phyloP scores from a whole-genome alignment of 345 rosid genomes.

The Mallotus nudiflorus region DNA sequence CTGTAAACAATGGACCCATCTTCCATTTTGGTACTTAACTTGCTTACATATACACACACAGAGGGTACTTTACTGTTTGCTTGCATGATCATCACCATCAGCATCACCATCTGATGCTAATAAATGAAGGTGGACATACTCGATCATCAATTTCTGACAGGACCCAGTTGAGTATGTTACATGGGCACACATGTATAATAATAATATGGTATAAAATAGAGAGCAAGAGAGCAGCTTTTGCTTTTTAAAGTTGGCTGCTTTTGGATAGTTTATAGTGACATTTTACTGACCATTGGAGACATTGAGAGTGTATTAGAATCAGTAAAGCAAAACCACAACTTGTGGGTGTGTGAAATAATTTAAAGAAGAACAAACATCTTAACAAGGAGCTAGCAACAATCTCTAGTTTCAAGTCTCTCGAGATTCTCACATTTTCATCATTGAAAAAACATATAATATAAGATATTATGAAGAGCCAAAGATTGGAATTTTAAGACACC shows the following conservation, averaged over 20 bases:
- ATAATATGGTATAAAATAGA: not conserved
- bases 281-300: slow-evolving; percentile 54
- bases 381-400: slow-evolving; percentile 36
- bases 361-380: slow-evolving; percentile 32
- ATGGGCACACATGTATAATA: not conserved
- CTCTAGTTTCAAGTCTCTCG: slow-evolving; percentile 37
- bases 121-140: not conserved
- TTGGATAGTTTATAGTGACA: slow-evolving; percentile 41
- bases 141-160: not conserved
- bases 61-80: not conserved
- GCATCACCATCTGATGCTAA: slow-evolving; percentile 17
- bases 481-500: slow-evolving; percentile 27
- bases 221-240: slow-evolving; percentile 46
- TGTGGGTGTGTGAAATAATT: slow-evolving; percentile 23
- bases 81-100: slow-evolving; percentile 6
- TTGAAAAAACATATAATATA: too few species aligned
- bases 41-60: not conserved
- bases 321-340: slow-evolving; percentile 33
- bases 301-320: slow-evolving; percentile 36
- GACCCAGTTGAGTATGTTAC: not conserved
- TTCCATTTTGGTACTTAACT: slow-evolving; percentile 1
- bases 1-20: not conserved
- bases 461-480: not conserved
- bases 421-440: slow-evolving; percentile 41
- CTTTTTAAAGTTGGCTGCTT: slow-evolving; percentile 58